Conservation (phyloP, 73 alveolate species). For the Blepharisma stoltei region DNA sequence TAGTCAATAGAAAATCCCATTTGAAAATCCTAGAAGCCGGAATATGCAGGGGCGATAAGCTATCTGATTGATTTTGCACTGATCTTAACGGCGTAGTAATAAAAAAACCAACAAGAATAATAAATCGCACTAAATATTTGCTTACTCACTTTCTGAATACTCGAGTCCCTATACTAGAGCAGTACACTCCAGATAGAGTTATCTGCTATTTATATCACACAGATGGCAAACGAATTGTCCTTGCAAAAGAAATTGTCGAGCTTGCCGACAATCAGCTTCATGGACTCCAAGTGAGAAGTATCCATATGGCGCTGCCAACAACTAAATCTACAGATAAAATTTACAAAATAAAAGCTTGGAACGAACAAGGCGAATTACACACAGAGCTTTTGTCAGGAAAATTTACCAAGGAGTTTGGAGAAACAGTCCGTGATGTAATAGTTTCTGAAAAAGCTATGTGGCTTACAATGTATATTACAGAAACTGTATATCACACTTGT, state of each 20-base stretch:
- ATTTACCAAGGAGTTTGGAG: not conserved
- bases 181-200: constrained; percentile 16
- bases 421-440: not conserved
- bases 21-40: constrained; percentile 20
- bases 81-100: not conserved
- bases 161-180: constrained; percentile 11
- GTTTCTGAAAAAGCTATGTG: not conserved
- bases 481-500: not conserved
- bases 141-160: constrained; percentile 13
- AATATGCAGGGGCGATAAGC: not conserved
- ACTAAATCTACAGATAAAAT: not conserved
- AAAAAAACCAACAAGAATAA: not conserved
- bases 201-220: constrained; percentile 21
- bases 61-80: not conserved
- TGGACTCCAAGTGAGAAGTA: constrained; percentile 28
- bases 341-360: not conserved
- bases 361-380: not conserved
- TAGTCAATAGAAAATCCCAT: not conserved
- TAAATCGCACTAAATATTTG: constrained; percentile 1
- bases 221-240: not conserved
- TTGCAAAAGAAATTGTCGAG: not conserved
- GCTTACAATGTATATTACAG: not conserved
- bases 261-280: constrained; percentile 25
- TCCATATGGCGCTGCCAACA: constrained; percentile 9
- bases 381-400: not conserved